Base-by-base conservation (phyloP, 371 early-diverging fungal species). In the Caulochytrium protostelioides region DNA sequence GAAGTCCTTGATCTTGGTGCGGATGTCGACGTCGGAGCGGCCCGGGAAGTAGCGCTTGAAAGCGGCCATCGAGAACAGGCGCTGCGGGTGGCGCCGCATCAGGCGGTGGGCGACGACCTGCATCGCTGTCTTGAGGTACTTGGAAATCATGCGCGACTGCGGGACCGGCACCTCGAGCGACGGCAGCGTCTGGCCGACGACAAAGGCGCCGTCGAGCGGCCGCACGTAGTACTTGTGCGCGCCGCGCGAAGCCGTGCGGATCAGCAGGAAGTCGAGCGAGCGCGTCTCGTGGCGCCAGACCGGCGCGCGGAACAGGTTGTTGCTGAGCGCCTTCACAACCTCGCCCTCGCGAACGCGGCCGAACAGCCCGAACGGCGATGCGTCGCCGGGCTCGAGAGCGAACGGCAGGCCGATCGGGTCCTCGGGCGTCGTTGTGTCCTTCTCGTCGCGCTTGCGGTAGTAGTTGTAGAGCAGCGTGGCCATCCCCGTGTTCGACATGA, bases 141-240 rank as follows among this genome's bases (percentile, higher is more conserved):
- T 76, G 9, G 86, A 92, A 13, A 89, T 76, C 46, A 83, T 86
- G 38, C 99, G 74, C 13, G 94, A 84, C 46, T 97, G 97, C 20
- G 99, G 99, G 2, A 84, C 79, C 18, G 90, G 97, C 3, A 97
- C 91, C 52, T 97, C 97, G 44, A 79, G 76, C 24, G 84, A 55
- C 7, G 98, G 98, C 41, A 86, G 89, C 1, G 85, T 83, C 55
- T 99, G 99, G 4, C 99, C 99, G n/a, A 85, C 83, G 7, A 78
- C 70, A 51, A 76, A 97, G 3, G 87, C 54, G 42, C 70, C 59
- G 6, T 79, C 78, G 20, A 97, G 76, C 21, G 77, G 72, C 15
- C 98, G 72, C 14, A 94, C 43, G 40, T 73, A 87, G 38, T 80
- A 63, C 40, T 72, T 79, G 18, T 66, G 60, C 20, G 74, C 67